Conservation (phyloP, 192 early-diverging fungal species). For the Podila verticillata region DNA sequence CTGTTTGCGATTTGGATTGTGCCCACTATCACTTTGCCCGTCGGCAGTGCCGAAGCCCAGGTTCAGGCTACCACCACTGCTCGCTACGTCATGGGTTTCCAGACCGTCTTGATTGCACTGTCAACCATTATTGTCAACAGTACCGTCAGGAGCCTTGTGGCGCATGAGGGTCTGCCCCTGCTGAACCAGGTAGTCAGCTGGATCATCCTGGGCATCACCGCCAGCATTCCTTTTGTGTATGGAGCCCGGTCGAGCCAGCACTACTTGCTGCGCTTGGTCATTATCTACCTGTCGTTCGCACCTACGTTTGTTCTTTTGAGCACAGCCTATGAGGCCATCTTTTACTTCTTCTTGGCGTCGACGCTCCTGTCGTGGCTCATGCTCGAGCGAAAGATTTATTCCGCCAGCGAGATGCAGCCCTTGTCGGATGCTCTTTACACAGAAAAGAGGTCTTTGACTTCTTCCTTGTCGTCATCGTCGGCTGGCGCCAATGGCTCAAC, state of each 20-base stretch:
- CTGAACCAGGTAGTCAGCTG: constrained; percentile 75
- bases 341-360: constrained; percentile 84
- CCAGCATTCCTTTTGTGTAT: constrained; percentile 71
- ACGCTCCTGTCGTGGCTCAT: constrained; percentile 81
- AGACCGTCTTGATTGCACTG: constrained; percentile 57
- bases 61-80: constrained; percentile 16
- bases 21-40: constrained; percentile 5
- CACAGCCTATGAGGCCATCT: constrained; percentile 90
- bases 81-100: constrained; percentile 32
- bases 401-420: constrained; percentile 35
- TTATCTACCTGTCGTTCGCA: constrained; percentile 89
- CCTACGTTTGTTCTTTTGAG: constrained; percentile 88
- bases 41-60: constrained; percentile 10
- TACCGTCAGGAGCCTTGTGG: constrained; percentile 66
- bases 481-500: neutral
- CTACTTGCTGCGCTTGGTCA: constrained; percentile 80
- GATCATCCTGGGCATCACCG: constrained; percentile 70
- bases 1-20: constrained; percentile 22
- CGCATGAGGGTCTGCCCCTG: constrained; percentile 71
- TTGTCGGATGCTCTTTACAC: constrained; percentile 27
- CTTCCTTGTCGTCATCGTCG: constrained; percentile 8
- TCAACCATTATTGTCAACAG: constrained; percentile 71
- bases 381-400: constrained; percentile 71
- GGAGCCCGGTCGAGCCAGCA: constrained; percentile 70
- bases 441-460: constrained; percentile 1